Percentiles rank a stretch among this genome's conserved stretches.
These are phyloP conservation scores for Brassica incana DNA, from an alignment of 345 rosid genomes.

Conservation along the genomic window DNA sequence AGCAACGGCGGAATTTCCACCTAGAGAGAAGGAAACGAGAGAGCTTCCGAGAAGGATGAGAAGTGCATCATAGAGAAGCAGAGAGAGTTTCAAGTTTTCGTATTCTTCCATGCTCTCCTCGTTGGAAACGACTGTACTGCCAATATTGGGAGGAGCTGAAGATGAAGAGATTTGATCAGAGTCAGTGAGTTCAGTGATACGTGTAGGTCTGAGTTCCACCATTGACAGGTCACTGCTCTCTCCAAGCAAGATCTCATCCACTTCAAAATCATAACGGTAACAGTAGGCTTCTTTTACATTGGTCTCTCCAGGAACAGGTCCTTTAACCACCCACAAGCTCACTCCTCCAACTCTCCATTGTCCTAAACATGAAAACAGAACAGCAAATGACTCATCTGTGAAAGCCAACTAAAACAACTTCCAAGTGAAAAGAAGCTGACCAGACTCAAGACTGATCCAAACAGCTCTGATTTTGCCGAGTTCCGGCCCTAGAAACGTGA, in stretches of 20 bases:
- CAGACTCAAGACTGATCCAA: constrained; percentile 83
- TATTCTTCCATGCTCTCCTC: constrained; percentile 90
- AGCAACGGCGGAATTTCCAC: constrained; percentile 56
- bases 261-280: constrained; percentile 56
- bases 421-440: constrained; percentile 43
- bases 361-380: constrained; percentile 49
- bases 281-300: constrained; percentile 32
- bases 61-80: constrained; percentile 47
- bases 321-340: constrained; percentile 42
- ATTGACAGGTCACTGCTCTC: constrained; percentile 61
- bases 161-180: constrained; percentile 27
- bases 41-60: constrained; percentile 55
- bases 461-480: constrained; percentile 60
- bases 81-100: constrained; percentile 69
- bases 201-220: constrained; percentile 66
- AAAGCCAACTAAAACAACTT: neutral
- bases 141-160: constrained; percentile 31
- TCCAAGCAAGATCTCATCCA: constrained; percentile 71
- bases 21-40: constrained; percentile 44
- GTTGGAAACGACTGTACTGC: constrained; percentile 36
- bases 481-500: constrained; percentile 60
- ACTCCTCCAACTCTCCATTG: constrained; percentile 83
- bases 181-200: constrained; percentile 47
- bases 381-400: neutral
- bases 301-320: constrained; percentile 34